These are phyloP conservation scores for Rhodosporidiobolus odoratus DNA, from an alignment of 768 basidiomycete genomes.

Conservation along the genomic window DNA sequence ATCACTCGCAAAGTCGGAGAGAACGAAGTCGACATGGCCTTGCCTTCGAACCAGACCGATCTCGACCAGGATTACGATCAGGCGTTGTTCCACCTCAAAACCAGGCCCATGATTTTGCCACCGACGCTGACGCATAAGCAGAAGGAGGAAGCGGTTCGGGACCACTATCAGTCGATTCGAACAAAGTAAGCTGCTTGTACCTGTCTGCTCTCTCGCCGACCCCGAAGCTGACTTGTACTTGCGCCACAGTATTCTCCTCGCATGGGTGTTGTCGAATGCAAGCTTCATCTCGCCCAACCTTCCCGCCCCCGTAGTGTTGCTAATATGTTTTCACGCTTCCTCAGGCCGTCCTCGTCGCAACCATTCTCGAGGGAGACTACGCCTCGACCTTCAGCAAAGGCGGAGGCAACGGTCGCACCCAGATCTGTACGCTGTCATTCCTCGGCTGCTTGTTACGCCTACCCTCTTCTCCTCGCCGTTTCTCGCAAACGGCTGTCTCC, in stretches of 20 bases:
- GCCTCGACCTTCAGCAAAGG: constrained; percentile 59
- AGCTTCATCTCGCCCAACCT: not conserved
- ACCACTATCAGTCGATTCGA: constrained; percentile 81
- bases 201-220: constrained; percentile 44
- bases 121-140: constrained; percentile 39
- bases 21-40: constrained; percentile 39
- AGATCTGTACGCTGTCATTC: constrained; percentile 43
- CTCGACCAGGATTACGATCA: constrained; percentile 75
- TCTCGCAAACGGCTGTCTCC: too few relatives aligned
- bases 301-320: not conserved
- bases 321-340: not conserved
- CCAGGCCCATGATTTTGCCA: constrained; percentile 43
- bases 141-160: constrained; percentile 53
- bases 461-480: too few relatives aligned
- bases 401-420: constrained; percentile 56
- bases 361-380: constrained; percentile 61
- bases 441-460: too few relatives aligned
- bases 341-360: constrained; percentile 64
- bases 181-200: constrained; percentile 53
- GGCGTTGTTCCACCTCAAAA: constrained; percentile 59
- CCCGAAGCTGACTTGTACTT: constrained; percentile 20
- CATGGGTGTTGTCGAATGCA: constrained; percentile 80
- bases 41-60: constrained; percentile 41
- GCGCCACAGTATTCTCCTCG: constrained; percentile 58
- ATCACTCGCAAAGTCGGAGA: constrained; percentile 32